phyloP scores from a whole-genome alignment of 208 protist genomes.

The Leishmania guyanensis region DNA sequence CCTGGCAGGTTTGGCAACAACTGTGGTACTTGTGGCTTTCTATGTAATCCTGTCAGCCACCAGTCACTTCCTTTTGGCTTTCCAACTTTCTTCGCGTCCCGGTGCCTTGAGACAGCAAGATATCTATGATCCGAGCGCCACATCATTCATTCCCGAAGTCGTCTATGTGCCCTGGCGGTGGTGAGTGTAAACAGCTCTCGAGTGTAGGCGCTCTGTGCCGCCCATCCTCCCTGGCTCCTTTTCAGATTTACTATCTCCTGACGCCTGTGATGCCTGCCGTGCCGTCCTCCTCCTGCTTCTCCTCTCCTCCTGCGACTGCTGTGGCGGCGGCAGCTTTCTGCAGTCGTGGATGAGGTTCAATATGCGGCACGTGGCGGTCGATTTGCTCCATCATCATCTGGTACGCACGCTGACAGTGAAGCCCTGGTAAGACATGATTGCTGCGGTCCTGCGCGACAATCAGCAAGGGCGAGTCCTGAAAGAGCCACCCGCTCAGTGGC shows the following conservation, averaged over 20 bases:
- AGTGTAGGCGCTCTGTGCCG: background rate
- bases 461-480: slow-evolving; percentile 76
- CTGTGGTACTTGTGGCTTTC: background rate
- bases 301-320: background rate
- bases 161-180: background rate
- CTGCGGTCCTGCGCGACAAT: slow-evolving; percentile 79
- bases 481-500: slow-evolving; percentile 83
- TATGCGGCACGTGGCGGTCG: slow-evolving; percentile 65
- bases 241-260: background rate
- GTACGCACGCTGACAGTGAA: slow-evolving; percentile 73
- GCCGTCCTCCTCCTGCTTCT: slow-evolving; percentile 9
- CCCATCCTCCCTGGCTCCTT: background rate
- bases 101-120: background rate
- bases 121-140: background rate
- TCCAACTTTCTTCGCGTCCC: background rate
- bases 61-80: background rate
- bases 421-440: slow-evolving; percentile 58
- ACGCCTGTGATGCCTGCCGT: slow-evolving; percentile 1
- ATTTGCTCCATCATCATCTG: slow-evolving; percentile 74
- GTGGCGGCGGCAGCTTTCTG: background rate
- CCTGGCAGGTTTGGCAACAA: background rate
- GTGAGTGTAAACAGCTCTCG: background rate
- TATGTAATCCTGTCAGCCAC: background rate
- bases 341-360: slow-evolving; percentile 40
- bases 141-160: background rate